phyloP scores from a whole-genome alignment of 306 rosid species.

The Castanea sativa region DNA sequence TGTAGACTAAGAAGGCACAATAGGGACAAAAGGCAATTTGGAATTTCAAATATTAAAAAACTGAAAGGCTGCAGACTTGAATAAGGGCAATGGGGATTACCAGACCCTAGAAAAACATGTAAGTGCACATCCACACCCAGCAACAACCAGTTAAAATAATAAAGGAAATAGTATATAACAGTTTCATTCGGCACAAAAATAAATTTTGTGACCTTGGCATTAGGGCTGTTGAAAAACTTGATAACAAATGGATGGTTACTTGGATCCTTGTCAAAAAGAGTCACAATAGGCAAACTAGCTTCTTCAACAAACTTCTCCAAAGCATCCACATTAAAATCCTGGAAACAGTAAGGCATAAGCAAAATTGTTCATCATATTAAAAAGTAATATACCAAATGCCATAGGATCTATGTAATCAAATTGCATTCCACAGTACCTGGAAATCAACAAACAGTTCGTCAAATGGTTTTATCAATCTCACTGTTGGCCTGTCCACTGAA shows the following conservation, averaged over 20 bases:
- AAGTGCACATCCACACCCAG: too few relatives aligned
- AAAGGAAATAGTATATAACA: too few relatives aligned
- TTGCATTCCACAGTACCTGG: constrained; percentile 46
- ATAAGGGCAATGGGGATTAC: too few relatives aligned
- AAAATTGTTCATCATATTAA: not conserved
- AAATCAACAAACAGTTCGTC: constrained; percentile 79
- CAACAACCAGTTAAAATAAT: too few relatives aligned
- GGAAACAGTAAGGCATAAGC: constrained; percentile 12
- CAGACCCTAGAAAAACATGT: too few relatives aligned
- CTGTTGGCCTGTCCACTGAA: constrained; percentile 61
- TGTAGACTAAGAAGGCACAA: too few relatives aligned
- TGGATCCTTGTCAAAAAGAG: constrained; percentile 66
- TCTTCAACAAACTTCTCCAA: constrained; percentile 75
- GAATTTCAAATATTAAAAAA: too few relatives aligned
- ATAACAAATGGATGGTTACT: constrained; percentile 59
- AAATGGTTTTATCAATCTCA: constrained; percentile 86
- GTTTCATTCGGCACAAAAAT: too few relatives aligned
- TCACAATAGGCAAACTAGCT: constrained; percentile 59
- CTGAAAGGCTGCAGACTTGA: too few relatives aligned
- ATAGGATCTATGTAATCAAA: not conserved
- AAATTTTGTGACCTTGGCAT: constrained; percentile 52
- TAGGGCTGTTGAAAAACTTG: constrained; percentile 59
- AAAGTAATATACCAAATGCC: not conserved
- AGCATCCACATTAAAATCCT: constrained; percentile 72
- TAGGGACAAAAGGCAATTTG: too few relatives aligned